Evolutionary conservation across 768 basidiomycete species (phyloP).

Genomic region (Pulveroboletus frians): DNA sequence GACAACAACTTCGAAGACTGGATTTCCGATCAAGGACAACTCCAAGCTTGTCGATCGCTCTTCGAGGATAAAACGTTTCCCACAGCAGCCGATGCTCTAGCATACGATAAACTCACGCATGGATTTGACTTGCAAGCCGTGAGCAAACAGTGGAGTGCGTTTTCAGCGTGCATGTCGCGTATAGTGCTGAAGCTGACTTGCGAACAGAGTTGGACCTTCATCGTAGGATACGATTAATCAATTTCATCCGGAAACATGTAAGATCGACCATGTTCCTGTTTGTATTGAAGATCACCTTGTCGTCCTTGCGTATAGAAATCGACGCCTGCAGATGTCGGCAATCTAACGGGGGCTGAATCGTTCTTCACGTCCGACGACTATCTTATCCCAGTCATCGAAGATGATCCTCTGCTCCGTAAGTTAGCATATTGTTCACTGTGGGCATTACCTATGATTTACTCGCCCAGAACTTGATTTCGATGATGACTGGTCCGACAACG

Average conservation of each 20-base stretch:
- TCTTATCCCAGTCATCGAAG: conserved; percentile 74
- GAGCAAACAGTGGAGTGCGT: conserved; percentile 53
- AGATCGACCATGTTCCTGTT: not conserved
- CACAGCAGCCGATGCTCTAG: conserved; percentile 53
- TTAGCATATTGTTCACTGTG: conserved; percentile 1
- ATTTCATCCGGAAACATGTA: conserved; percentile 79
- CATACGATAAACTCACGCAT: conserved; percentile 55
- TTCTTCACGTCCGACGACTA: conserved; percentile 75
- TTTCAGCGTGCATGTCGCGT: not conserved
- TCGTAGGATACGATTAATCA: conserved; percentile 75
- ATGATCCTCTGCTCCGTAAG: conserved; percentile 88
- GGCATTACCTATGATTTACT: not conserved
- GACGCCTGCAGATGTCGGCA: conserved; percentile 39
- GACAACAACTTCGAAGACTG: conserved; percentile 78
- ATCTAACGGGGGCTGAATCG: conserved; percentile 51
- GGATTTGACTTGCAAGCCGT: conserved; percentile 57
- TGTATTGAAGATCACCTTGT: not conserved
- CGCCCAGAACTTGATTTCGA: conserved; percentile 56
- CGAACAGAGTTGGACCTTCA: conserved; percentile 69
- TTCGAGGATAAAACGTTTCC: conserved; percentile 65
- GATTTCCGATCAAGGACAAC: conserved; percentile 60
- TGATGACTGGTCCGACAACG: conserved; percentile 71
- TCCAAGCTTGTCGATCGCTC: conserved; percentile 59
- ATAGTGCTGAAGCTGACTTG: conserved; percentile 1
- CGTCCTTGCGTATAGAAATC: conserved; percentile 42